These are phyloP conservation scores for Schrenkiella parvula DNA, from an alignment of 345 rosid species.

Conservation along the genomic window DNA sequence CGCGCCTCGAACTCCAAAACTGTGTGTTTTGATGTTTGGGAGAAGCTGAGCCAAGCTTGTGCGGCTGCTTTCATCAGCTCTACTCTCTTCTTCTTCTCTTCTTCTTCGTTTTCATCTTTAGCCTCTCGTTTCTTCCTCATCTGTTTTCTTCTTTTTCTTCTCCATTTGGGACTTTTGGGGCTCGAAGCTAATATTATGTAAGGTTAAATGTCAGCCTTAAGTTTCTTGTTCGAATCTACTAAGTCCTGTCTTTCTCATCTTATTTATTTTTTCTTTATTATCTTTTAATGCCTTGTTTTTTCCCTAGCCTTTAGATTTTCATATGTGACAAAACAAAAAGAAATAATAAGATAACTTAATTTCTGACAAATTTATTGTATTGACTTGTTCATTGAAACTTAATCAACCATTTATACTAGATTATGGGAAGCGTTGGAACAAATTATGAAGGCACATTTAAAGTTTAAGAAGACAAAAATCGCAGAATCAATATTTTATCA, in stretches of 20 bases:
- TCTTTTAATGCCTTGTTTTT: not conserved
- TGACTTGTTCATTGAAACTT: not conserved
- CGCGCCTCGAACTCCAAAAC: conserved; percentile 53
- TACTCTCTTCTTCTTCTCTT: conserved; percentile 30
- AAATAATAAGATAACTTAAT: not conserved
- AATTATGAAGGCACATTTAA: not conserved
- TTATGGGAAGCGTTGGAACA: not conserved
- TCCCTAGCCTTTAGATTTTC: conserved; percentile 12
- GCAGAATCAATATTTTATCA: not conserved
- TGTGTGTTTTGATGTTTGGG: conserved; percentile 37
- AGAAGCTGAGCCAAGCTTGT: conserved; percentile 75
- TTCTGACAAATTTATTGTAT: not conserved
- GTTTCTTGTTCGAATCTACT: conserved; percentile 25
- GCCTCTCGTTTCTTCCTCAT: conserved; percentile 39
- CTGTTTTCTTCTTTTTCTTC: conserved; percentile 6
- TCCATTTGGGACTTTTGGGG: not conserved
- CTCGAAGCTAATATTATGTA: not conserved
- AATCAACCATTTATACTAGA: not conserved
- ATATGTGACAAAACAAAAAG: not conserved
- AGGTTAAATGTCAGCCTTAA: conserved; percentile 27
- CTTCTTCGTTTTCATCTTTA: conserved; percentile 33
- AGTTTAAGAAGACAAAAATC: not conserved
- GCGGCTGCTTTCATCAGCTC: conserved; percentile 86
- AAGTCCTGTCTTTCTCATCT: conserved; percentile 5
- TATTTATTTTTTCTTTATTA: not conserved